Base-by-base conservation (phyloP, 495 filamentous ascomycete species). In the Podospora tetraspora region DNA sequence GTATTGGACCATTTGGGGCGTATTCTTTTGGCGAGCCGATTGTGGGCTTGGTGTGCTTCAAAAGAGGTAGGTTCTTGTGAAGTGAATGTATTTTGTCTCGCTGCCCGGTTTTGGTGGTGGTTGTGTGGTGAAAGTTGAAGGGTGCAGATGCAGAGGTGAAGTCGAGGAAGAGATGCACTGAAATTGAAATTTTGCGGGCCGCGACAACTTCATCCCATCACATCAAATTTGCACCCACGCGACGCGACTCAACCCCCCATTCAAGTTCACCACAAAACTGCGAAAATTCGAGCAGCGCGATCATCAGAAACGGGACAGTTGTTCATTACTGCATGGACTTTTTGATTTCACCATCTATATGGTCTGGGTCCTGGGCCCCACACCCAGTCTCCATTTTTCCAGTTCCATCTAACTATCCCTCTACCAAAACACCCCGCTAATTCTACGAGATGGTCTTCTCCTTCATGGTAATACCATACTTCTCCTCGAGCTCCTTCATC, bases 1-100 rank as follows among this genome's bases (percentile, higher is more conserved):
- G 74, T 92, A 90, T 75, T 89, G 89, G 4, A 90, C 85, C 91
- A 92, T 92, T 37, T 27, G 25, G 25, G 25, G 25, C 25, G 25
- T 25, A 3, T 25, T 25, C 25, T 25, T 25, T 25, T 25, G 25
- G 25, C 25, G 25, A 25, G 25, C 2, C 25, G 25, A 25, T 25
- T 1, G 43, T 59, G 29, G 24, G n/a, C 11, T 24, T 13, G 12
- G 64, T 27, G 32, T 13, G 59, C 24, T 3, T 29, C 0, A 61
- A 19, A 27, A 7, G 12, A 25, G 1, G 25, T 3, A 25, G 25
- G 25, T 25, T 25, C 27, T 1, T 3, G 27, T 61, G 27, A 61
- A 5, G 27, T 22, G 59, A 30, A 30, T 21, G 60, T 27, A 22
- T 21, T 22, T 62, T 25, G n/a, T 6, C 8, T 2, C 7, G 61